Base-by-base conservation (phyloP, 306 rosid species). In the Vachellia collinsii region DNA sequence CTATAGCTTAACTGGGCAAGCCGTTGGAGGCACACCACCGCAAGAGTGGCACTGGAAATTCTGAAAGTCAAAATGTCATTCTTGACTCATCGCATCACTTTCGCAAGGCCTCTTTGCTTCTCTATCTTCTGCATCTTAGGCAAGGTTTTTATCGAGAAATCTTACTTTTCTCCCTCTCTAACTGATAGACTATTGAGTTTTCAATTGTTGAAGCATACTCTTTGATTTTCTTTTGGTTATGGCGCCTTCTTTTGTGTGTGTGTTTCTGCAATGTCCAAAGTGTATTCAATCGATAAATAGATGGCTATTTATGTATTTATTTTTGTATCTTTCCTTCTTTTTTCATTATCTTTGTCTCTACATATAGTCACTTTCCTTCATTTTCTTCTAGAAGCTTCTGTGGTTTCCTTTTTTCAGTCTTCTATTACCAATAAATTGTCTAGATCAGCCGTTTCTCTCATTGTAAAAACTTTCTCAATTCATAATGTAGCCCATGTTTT, bases 61-160 rank as follows among this genome's bases (percentile, higher is more conserved):
- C 19, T 36, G 29, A 17, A 19, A 4, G 16, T 48, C 42, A 41
- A 82, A 51, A 87, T 87, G 88, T 5, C 73, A 38, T 48, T 79
- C 34, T 79, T 69, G 14, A 50, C 65, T 61, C 86, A 82, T 68
- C 72, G 79, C 13, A 81, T 67, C 59, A 0, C 37, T 34, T 72
- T 84, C 22, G 72, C 86, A 50, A 82, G 81, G 11, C 88, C 88
- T 73, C 77, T 71, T 70, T 74, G 79, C 10, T 83, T 80, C 22
- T 51, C 34, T 29, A 29, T 29, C 34, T 29, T 29, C 34, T 29
- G 23, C 74, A 23, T 77, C 44, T 80, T 63, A 51, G 76, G 10
- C 68, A 84, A 82, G 88, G 90, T 87, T 19, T 70, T 54, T 70
- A 53, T 74, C 41, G 3, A 29, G 12, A 4, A 11, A 4, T 8